Evolutionary conservation across 345 rosid genomes (phyloP).

Genomic region (Dipteronia sinensis): DNA sequence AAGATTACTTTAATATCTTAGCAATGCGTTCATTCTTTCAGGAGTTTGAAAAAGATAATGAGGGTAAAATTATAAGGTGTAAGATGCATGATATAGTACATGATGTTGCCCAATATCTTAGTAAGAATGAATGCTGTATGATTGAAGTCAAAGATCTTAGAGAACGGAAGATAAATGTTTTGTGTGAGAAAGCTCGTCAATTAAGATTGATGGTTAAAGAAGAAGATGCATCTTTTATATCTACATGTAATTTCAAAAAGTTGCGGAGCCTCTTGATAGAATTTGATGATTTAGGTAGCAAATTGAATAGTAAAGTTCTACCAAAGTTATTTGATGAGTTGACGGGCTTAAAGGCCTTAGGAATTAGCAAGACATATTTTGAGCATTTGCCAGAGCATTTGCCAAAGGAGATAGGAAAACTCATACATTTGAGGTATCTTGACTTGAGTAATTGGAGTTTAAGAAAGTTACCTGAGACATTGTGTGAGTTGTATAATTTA

Average conservation of each 20-base stretch:
- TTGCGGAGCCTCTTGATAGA: not conserved
- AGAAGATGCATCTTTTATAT: not conserved
- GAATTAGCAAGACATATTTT: not conserved
- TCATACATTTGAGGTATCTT: conserved; percentile 18
- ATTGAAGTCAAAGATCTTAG: not conserved
- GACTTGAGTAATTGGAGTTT: not conserved
- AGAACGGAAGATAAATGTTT: not conserved
- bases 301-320: not conserved
- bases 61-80: not conserved
- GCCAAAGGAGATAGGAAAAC: not conserved
- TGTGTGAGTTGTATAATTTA: conserved; percentile 16
- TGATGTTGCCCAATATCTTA: not conserved
- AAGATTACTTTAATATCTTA: not conserved
- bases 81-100: not conserved
- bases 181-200: not conserved
- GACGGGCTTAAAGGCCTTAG: not conserved
- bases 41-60: not conserved
- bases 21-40: not conserved
- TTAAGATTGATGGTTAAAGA: not conserved
- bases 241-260: not conserved
- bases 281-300: not conserved
- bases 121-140: not conserved
- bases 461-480: not conserved
- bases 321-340: not conserved
- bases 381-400: no score